Base-by-base conservation (phyloP, 225 moss, liverwort and hornwort species). In the Physcomitrium patens region DNA sequence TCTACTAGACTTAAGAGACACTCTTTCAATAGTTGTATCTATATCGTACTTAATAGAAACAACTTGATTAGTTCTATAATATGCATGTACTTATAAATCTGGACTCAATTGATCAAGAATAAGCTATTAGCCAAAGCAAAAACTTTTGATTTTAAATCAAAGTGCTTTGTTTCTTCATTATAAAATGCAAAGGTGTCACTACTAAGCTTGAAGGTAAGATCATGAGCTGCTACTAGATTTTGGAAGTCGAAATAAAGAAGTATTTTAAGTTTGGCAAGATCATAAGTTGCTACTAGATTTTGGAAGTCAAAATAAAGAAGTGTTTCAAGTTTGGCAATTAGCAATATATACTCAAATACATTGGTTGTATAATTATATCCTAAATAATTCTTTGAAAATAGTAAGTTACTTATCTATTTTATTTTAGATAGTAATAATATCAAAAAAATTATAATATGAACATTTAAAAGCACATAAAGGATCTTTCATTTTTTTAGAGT, bases 11-110 rank as follows among this genome's bases (percentile, higher is more conserved):
- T 37, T 7, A 37, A 4, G 7, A 37, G 31, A 37, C 7, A 0
- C 67, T n/a, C 12, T 52, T 51, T 15, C 63, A 65, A 52, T 75
- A 14, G 11, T 49, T 17, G 49, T 23, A 12, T 76, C 87, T 88
- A 99, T 55, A 99, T 87, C 24, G 91, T 88, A 83, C 93, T 93
- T 60, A 94, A 85, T 78, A 93, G 89, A 65, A 94, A 93, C 97
- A 94, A 99, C 85, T 94, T 99, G 86, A 93, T 90, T 73, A 93
- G 76, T 78, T 99, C 97, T 71, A 87, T 79, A 68, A 82, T 81
- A 16, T 71, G 82, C 59, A 94, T 87, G 76, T 94, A 90, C 74
- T 91, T 91, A 66, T 94, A 99, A 49, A 93, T 77, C 72, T 93
- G 93, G 46, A 99, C 87, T 76, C 90, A 91, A 76, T 87, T 99